Percentiles rank a stretch among this genome's conserved stretches.
Conservation (phyloP, 2,329 filamentous ascomycete species). For the Botrytis fabae region DNA sequence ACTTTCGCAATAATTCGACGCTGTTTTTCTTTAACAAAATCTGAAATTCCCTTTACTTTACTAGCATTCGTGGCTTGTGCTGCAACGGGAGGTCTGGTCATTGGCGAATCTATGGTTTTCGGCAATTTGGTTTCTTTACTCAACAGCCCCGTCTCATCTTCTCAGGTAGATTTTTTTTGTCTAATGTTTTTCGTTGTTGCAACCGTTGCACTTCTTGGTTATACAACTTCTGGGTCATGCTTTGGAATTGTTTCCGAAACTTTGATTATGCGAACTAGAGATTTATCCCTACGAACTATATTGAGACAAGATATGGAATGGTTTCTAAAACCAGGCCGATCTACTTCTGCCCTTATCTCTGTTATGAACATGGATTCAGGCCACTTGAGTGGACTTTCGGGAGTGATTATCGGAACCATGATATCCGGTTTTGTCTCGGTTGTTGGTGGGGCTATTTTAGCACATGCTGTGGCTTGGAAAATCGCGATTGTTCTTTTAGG, state of each 20-base stretch:
- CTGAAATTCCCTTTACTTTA: not conserved
- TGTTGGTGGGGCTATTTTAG: slow-evolving; percentile 44
- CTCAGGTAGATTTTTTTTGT: not conserved
- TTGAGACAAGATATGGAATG: slow-evolving; percentile 68
- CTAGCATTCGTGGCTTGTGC: not conserved
- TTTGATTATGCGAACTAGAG: slow-evolving; percentile 59
- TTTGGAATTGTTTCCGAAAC: slow-evolving; percentile 62
- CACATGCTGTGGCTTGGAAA: slow-evolving; percentile 71
- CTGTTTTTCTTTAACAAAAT: not conserved
- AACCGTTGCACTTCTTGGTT: slow-evolving; percentile 59
- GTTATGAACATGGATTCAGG: slow-evolving; percentile 67
- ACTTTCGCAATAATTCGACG: not conserved
- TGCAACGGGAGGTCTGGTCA: not conserved
- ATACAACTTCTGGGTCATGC: slow-evolving; percentile 55
- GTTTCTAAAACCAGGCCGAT: slow-evolving; percentile 66
- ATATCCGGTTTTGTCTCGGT: slow-evolving; percentile 70
- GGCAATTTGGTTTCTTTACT: not conserved
- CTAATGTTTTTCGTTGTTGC: slow-evolving; percentile 28
- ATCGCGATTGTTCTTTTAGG: slow-evolving; percentile 72
- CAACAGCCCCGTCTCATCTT: not conserved
- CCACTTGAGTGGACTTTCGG: slow-evolving; percentile 66
- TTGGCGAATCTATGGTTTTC: not conserved
- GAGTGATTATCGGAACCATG: slow-evolving; percentile 68
- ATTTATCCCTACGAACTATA: slow-evolving; percentile 64
- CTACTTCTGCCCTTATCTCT: slow-evolving; percentile 61